Base-by-base conservation (phyloP, 1,284 basidiomycete species). In the Ganoderma leucocontextum region DNA sequence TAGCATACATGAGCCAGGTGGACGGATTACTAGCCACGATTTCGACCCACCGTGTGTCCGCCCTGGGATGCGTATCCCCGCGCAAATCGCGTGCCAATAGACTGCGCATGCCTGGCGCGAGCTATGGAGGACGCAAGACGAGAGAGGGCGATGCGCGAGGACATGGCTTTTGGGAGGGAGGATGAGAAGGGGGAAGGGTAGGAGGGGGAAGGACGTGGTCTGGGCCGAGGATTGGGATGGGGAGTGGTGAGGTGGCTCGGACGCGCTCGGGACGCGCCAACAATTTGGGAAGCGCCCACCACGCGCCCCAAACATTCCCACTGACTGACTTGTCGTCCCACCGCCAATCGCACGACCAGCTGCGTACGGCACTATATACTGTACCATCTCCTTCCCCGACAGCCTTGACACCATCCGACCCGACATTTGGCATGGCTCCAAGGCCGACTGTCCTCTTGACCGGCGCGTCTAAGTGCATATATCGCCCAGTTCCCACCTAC, bases 401-500 rank as follows among this genome's bases (percentile, higher is more conserved):
- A 35, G 49, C 57, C 58, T 64, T 60, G 13, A n/a, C 41, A 25
- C 42, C 33, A 44, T 47, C 33, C 10, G 4, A 19, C 19, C 13
- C 25, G 44, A 52, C 29, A 52, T 57, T 33, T 33, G 33, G 29
- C 41, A 78, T 78, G 78, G 64, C 75, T 19, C 59, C 73, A 39
- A 78, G 74, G 63, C 80, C 88, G 17, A 86, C 91, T 64, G 82
- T 94, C 42, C 75, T 94, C 63, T 82, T 94, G 74, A 93, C 93
- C 65, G 92, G 93, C 69, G 92, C 91, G 41, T 95, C 93, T 68
- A 93, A 85, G 92, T 92, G 76, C 76, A 72, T 73, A 60, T 49
- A 63, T 22, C 63, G 68, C 42, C 61, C 57, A 49, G 49, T 39
- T 42, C 9, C 60, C 36, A 38, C 49, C 62, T 29, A 55, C 59